phyloP scores from a whole-genome alignment of 2,329 filamentous ascomycete genomes.

The Microcera coccophila region DNA sequence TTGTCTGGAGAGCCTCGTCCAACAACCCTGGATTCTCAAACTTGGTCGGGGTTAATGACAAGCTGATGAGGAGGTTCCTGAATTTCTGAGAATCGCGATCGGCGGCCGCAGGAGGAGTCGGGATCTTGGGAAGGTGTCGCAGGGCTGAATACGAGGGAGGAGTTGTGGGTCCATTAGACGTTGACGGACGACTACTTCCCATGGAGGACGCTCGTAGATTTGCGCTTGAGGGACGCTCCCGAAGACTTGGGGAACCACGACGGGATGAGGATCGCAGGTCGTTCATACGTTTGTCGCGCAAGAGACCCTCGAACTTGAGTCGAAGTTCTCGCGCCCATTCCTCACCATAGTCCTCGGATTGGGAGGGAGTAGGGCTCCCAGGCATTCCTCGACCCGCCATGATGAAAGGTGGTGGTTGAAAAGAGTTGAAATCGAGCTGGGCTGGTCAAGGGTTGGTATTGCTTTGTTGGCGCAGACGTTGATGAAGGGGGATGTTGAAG shows the following conservation, averaged over 20 bases:
- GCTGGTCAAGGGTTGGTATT: background rate
- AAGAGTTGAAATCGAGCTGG: background rate
- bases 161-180: constrained; percentile 42
- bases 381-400: constrained; percentile 40
- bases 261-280: constrained; percentile 58
- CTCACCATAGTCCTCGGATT: constrained; percentile 55
- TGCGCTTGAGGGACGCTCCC: constrained; percentile 49
- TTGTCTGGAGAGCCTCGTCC: constrained; percentile 82
- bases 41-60: constrained; percentile 84
- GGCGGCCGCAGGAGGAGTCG: constrained; percentile 64
- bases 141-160: constrained; percentile 48
- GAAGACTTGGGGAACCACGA: constrained; percentile 54
- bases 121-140: constrained; percentile 53
- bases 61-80: constrained; percentile 74
- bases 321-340: constrained; percentile 75
- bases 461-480: background rate
- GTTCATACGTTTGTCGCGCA: constrained; percentile 83
- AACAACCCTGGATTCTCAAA: constrained; percentile 95
- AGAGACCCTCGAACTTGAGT: constrained; percentile 78
- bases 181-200: constrained; percentile 43
- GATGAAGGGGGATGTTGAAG: background rate
- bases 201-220: constrained; percentile 42
- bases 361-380: constrained; percentile 26
- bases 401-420: constrained; percentile 10
- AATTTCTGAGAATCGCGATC: constrained; percentile 71